Conservation (phyloP, 176 grass and related monocot genomes). For the Musa schizocarpa region DNA sequence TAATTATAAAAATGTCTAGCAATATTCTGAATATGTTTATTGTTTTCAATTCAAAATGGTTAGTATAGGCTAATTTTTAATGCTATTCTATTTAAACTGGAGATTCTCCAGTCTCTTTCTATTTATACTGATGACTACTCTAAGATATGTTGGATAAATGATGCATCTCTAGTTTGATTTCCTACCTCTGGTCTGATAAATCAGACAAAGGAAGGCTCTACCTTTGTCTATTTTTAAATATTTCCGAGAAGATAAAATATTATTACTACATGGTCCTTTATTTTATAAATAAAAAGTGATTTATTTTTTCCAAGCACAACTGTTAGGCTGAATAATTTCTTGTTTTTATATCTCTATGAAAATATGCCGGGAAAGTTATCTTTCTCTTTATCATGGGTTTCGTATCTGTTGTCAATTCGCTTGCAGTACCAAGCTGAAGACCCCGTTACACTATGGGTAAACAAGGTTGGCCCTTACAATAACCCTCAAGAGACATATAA, state of each 20-base stretch:
- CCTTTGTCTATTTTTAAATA: neutral
- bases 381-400: neutral
- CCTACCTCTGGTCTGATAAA: neutral
- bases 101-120: too few species aligned
- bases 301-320: neutral
- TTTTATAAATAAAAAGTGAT: neutral
- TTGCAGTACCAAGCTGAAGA: constrained; percentile 60
- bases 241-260: neutral
- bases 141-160: neutral
- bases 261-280: neutral
- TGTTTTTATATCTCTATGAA: neutral
- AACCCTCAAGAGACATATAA: constrained; percentile 93
- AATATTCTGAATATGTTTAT: too few species aligned
- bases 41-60: too few species aligned
- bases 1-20: too few species aligned
- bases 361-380: neutral
- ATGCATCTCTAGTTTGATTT: neutral
- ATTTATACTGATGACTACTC: too few species aligned
- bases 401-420: neutral
- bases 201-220: neutral
- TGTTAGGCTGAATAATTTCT: neutral
- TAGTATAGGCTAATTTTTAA: too few species aligned
- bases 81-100: too few species aligned
- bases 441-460: constrained; percentile 76
- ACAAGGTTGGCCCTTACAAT: constrained; percentile 91